phyloP scores from a whole-genome alignment of 2,329 filamentous ascomycete species.

The Fusarium oligoseptatum region DNA sequence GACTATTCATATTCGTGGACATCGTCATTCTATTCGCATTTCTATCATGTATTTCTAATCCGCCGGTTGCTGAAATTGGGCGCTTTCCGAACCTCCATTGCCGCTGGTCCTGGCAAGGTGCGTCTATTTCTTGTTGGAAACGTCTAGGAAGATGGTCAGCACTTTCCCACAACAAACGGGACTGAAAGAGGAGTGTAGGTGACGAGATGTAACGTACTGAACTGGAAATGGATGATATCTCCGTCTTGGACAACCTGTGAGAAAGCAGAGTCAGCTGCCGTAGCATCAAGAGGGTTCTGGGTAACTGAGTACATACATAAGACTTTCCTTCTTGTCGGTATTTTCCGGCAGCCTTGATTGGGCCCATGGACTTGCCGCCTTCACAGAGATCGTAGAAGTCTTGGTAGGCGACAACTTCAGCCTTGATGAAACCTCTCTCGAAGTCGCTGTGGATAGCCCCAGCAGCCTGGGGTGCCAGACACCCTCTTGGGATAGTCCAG shows the following conservation, averaged over 20 bases:
- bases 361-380: conserved; percentile 58
- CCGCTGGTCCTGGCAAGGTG: not conserved
- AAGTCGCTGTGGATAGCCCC: conserved; percentile 59
- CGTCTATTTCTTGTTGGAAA: conserved; percentile 42
- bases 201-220: conserved; percentile 52
- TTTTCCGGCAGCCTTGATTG: conserved; percentile 61
- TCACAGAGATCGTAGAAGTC: conserved; percentile 60
- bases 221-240: conserved; percentile 60
- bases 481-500: conserved; percentile 57
- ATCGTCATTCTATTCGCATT: not conserved
- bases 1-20: not conserved
- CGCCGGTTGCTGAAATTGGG: conserved; percentile 4
- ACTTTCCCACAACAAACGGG: not conserved
- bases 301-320: conserved; percentile 49
- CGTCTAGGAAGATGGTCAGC: conserved; percentile 30
- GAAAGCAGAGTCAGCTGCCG: conserved; percentile 37
- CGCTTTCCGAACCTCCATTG: not conserved
- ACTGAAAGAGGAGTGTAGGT: not conserved
- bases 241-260: conserved; percentile 56
- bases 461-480: conserved; percentile 57
- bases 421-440: conserved; percentile 61
- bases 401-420: conserved; percentile 60
- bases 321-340: conserved; percentile 60
- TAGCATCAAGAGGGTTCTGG: not conserved
- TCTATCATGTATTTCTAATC: not conserved